Base-by-base conservation (phyloP, 176 grass and related monocot species). In the Aegilops tauschii region DNA sequence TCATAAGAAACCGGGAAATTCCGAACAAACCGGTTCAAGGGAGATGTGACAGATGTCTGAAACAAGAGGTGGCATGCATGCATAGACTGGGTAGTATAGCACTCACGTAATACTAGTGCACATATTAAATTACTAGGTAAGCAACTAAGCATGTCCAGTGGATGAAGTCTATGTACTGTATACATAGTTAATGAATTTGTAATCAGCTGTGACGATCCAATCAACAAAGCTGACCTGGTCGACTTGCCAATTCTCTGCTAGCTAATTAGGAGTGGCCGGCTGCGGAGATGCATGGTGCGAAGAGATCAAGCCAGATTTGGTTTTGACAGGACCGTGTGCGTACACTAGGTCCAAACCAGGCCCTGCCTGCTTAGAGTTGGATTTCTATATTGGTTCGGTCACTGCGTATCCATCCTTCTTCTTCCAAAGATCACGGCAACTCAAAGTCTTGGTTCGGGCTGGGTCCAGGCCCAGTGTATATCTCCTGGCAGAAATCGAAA, bases 211-310 rank as follows among this genome's bases (percentile, higher is more conserved):
- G 56, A 59, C 12, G 64, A 58, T 73, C 67, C 74, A 83, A 84
- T 80, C 61, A 88, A 91, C 47, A 62, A 37, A 68, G 54, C 20
- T 79, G 89, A 81, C 85, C 81, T 88, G 52, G 81, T 81, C 29
- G 47, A 2, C 34, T 69, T 61, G 12, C 70, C 36, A 3, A 11
- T 83, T 83, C 81, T 34, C 30, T 16, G 11, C 14, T 4, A 3
- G 45, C 6, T 6, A 47, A 20, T 45, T 3, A 45, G 42, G 42
- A 3, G 5, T 31, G 7, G 56, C 56, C 45, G 45, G 45, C 45
- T 49, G 45, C 45, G 45, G 3, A 49, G 4, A 49, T 14, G 4
- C 44, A 4, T 73, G 13, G 7, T 5, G 3, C 9, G 75, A 91
- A 84, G 76, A 61, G 74, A 90, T 90, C 73, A 87, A 87, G 66